phyloP scores from a whole-genome alignment of 1,284 basidiomycete species.

The Ganoderma meredithae region DNA sequence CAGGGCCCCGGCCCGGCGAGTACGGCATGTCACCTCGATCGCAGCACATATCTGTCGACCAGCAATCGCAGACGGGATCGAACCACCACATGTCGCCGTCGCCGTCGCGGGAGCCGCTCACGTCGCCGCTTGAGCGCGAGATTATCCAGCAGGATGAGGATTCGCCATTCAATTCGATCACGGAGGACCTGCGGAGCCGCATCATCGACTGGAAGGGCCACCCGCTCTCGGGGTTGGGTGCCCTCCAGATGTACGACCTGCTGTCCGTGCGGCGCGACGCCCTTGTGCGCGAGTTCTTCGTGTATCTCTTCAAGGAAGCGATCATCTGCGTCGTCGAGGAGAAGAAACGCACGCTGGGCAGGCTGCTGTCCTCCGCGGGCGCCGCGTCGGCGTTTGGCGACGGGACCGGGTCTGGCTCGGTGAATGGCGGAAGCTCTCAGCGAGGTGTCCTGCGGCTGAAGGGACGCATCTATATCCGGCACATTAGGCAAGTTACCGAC shows the following conservation, averaged over 20 bases:
- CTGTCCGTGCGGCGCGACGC: conserved; percentile 88
- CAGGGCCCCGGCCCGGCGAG: conserved; percentile 32
- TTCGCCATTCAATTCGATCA: conserved; percentile 80
- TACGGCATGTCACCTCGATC: conserved; percentile 34
- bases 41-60: conserved; percentile 30
- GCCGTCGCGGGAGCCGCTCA: conserved; percentile 36
- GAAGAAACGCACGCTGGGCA: conserved; percentile 80
- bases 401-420: conserved; percentile 53
- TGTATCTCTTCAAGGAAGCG: conserved; percentile 96
- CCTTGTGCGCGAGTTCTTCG: conserved; percentile 89
- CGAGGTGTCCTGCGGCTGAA: conserved; percentile 90
- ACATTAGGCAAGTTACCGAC: conserved; percentile 88
- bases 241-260: conserved; percentile 90
- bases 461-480: conserved; percentile 93
- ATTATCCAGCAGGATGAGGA: conserved; percentile 49
- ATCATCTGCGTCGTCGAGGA: conserved; percentile 97
- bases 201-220: conserved; percentile 96
- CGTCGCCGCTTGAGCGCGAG: conserved; percentile 28
- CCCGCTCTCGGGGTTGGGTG: conserved; percentile 85
- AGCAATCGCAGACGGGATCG: conserved; percentile 31
- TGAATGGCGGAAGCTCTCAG: conserved; percentile 50
- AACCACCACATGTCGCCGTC: conserved; percentile 37
- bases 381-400: conserved; percentile 45
- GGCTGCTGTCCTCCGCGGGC: conserved; percentile 68
- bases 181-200: conserved; percentile 86